These are phyloP conservation scores for Akanthomyces lecanii DNA, from an alignment of 2,329 filamentous ascomycete species.

Conservation along the genomic window DNA sequence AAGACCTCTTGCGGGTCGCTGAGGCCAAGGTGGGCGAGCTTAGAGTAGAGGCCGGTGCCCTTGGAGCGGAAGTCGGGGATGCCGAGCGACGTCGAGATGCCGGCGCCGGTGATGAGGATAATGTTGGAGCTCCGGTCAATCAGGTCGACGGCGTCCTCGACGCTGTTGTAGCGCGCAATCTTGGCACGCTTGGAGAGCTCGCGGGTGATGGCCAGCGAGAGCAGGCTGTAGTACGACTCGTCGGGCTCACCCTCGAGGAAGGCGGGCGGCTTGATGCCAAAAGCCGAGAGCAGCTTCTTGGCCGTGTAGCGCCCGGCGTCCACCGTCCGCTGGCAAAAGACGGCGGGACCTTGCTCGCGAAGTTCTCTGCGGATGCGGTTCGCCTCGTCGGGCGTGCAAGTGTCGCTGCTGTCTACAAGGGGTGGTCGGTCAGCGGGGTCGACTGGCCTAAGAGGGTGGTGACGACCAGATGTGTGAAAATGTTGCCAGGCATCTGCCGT, in stretches of 20 bases:
- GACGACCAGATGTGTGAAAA: conserved; percentile 12
- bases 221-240: conserved; percentile 67
- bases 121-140: conserved; percentile 75
- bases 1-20: conserved; percentile 93
- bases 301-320: conserved; percentile 66
- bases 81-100: conserved; percentile 92
- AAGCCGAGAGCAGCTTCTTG: conserved; percentile 81
- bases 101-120: conserved; percentile 89
- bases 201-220: conserved; percentile 72
- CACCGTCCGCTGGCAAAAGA: conserved; percentile 71
- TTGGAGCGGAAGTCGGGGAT: conserved; percentile 97
- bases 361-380: conserved; percentile 64
- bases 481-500: not conserved
- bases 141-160: conserved; percentile 81
- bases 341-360: conserved; percentile 69
- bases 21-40: conserved; percentile 71
- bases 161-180: conserved; percentile 71
- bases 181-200: conserved; percentile 81
- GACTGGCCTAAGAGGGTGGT: not conserved
- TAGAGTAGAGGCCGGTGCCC: conserved; percentile 84
- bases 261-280: conserved; percentile 68
- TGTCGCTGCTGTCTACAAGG: conserved; percentile 36
- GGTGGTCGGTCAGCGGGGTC: not conserved
- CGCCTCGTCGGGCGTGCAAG: conserved; percentile 66
- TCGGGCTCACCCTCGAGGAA: conserved; percentile 68